Percentiles rank a stretch among this genome's conserved stretches.
phyloP scores from a whole-genome alignment of 345 rosid species.

The Theobroma cacao region DNA sequence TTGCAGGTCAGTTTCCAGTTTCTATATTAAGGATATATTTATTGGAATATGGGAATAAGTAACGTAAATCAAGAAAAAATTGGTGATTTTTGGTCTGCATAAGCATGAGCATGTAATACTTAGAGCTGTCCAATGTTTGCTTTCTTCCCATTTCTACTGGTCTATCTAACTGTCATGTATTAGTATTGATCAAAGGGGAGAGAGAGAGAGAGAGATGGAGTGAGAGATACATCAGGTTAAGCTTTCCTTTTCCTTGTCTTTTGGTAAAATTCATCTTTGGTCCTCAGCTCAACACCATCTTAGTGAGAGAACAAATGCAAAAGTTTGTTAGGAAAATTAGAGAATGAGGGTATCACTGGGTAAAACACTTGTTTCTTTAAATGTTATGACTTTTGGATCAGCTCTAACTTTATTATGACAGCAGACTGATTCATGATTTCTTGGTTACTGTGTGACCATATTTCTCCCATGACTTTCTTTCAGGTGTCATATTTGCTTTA shows the following conservation, averaged over 20 bases:
- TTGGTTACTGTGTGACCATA: neutral
- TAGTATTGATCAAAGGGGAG: neutral
- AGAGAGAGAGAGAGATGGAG: neutral
- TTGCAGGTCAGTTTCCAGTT: constrained; percentile 7
- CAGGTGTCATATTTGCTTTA: neutral
- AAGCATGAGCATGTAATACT: neutral
- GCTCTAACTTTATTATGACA: neutral
- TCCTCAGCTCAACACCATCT: neutral
- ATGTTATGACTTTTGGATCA: neutral
- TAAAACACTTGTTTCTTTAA: neutral
- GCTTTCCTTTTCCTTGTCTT: neutral
- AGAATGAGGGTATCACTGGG: neutral
- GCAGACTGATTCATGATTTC: neutral
- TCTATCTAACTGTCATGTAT: neutral
- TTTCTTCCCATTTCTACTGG: neutral
- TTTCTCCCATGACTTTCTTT: neutral
- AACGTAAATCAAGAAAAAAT: neutral
- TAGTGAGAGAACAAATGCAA: neutral
- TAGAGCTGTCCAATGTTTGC: neutral
- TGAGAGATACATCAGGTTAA: neutral
- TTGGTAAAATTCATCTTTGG: neutral
- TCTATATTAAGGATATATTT: neutral
- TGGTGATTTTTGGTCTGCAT: neutral
- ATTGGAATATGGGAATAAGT: neutral
- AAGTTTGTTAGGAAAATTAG: neutral